Percentiles rank a stretch among this genome's conserved stretches.
These are phyloP conservation scores for Trichosporon inkin DNA, from an alignment of 1,284 basidiomycete genomes.

Conservation along the genomic window DNA sequence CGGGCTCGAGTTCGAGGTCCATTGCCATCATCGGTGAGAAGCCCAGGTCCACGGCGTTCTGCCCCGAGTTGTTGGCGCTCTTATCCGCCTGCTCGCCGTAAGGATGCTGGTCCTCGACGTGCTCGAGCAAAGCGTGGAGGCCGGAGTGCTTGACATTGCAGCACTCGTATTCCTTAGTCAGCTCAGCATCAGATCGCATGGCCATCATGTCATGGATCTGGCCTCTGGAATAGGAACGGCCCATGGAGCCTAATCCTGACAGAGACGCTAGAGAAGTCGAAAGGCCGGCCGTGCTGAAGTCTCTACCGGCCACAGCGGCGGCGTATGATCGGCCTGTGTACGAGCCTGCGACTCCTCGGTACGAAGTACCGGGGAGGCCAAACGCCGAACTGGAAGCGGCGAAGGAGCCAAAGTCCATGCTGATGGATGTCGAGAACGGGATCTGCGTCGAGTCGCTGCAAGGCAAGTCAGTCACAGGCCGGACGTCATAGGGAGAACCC, in stretches of 20 bases:
- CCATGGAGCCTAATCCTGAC: constrained; percentile 31
- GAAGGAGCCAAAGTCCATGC: constrained; percentile 43
- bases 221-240: constrained; percentile 37
- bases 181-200: constrained; percentile 37
- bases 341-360: constrained; percentile 7
- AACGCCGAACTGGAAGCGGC: constrained; percentile 35
- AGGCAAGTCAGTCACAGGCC: not conserved
- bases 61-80: constrained; percentile 21
- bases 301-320: constrained; percentile 32
- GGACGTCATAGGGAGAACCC: not conserved
- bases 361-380: constrained; percentile 22
- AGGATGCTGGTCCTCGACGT: constrained; percentile 47
- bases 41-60: constrained; percentile 27
- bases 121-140: constrained; percentile 45
- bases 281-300: constrained; percentile 24
- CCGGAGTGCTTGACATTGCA: constrained; percentile 38
- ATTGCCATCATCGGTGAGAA: constrained; percentile 46
- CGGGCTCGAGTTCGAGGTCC: constrained; percentile 45
- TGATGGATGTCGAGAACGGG: constrained; percentile 40
- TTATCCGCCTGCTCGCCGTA: constrained; percentile 13
- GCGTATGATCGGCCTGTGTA: constrained; percentile 43
- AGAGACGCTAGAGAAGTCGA: constrained; percentile 44
- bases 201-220: constrained; percentile 41
- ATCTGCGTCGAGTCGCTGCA: constrained; percentile 38
- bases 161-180: constrained; percentile 43